Base-by-base conservation (phyloP, 768 basidiomycete species). In the Mycena filopes region DNA sequence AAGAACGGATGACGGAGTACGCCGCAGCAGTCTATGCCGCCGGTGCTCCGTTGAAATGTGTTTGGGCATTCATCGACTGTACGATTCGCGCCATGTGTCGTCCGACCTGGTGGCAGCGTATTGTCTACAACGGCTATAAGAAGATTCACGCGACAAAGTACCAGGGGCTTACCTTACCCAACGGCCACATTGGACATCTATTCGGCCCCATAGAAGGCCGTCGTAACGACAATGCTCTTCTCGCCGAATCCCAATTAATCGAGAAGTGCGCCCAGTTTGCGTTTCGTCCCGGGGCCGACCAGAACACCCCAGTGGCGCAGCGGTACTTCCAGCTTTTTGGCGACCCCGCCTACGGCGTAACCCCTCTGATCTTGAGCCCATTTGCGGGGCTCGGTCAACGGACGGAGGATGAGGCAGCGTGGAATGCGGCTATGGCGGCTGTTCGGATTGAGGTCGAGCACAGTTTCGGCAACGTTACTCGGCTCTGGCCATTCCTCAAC, bases 371-470 rank as follows among this genome's bases (percentile, higher is more conserved):
- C 18, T 12, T 33, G 7, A 33, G 31, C 31, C 31, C 31, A 5
- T 33, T 33, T 12, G 31, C 31, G 7, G 12, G 31, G n/a, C n/a
- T n/a, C 31, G 31, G 7, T 6, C 5, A 33, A 5, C 5, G 31
- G 31, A 33, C 31, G 5, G 31, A 33, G 31, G 31, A 33, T 5
- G 7, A 33, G 31, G 12, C 7, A 12, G 12, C 7, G 57, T 38
- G 61, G 70, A 18, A 78, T 63, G 23, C 21, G 11, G 40, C 28
- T n/a, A 78, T 78, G 75, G 23, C 68, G 12, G 29, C 46, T 2
- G 68, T 74, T 0, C 49, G 70, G 2, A 72, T 73, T 9, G 63
- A 66, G 41, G 77, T 77, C 16, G 73, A 77, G 60, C 68, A 74
- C 66, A 71, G 69, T 0, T 78, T 78, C 63, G 74, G 69, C 0